Base-by-base conservation (phyloP, 2,329 filamentous ascomycete genomes). In the Xylariaceae sp. region DNA sequence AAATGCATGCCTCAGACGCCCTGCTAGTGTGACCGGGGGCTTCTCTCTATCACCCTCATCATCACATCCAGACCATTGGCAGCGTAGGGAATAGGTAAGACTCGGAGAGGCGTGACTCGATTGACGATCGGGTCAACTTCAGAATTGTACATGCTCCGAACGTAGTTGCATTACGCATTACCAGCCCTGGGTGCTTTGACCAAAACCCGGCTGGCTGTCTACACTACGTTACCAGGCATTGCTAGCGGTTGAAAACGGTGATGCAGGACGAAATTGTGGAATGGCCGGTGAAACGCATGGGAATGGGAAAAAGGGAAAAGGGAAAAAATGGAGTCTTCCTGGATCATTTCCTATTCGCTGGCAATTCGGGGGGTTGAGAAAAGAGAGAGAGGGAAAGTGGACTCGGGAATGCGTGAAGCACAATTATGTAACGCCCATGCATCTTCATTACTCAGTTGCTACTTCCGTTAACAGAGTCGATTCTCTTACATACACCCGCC, bases 281-380 rank as follows among this genome's bases (percentile, higher is more conserved):
- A 64, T 64, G 63, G 37, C 18, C 34, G 54, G 49, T 59, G 63
- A 64, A 59, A 63, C 61, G 56, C 23, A 15, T 53, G 53, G 57
- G 45, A 58, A 55, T 59, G 57, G 56, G 23, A 23, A 5, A 23
- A 23, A 23, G 23, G 23, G 5, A 23, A 23, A 23, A 23, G 23
- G 5, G 5, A 23, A 23, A 23, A 18, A 34, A 62, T 59, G 59
- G 59, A 51, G 62, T 17, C 57, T 11, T 15, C 13, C 54, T 55
- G 61, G 62, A 17, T 59, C 57, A 15, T 6, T 61, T 64, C 60
- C 62, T 64, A 64, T 64, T 64, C 58, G 62, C 42, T 48, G 53
- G n/a, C 47, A 48, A 30, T 51, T 17, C 23, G 56, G 51, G 49
- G 15, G 15, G 48, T 9, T 44, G 30, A 23, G 4, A 23, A 23